These are phyloP conservation scores for Fusarium sp. DNA, from an alignment of 2,329 filamentous ascomycete species.

Conservation along the genomic window DNA sequence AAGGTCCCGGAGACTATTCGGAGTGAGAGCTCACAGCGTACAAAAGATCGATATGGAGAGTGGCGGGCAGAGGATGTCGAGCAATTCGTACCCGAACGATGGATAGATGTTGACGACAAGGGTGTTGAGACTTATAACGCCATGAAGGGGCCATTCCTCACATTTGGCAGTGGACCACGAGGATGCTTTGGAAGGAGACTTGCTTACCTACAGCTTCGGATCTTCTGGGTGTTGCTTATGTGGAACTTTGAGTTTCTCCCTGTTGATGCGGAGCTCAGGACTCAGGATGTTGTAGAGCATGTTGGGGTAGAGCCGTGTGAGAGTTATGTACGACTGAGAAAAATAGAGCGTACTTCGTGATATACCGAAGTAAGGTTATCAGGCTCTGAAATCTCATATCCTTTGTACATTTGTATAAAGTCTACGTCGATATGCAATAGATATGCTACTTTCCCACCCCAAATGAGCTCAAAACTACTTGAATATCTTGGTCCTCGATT, in stretches of 20 bases:
- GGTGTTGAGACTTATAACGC: neutral
- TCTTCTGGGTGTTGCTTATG: neutral
- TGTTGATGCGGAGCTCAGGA: neutral
- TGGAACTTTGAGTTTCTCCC: neutral
- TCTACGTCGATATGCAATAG: too few relatives aligned
- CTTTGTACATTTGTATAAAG: too few relatives aligned
- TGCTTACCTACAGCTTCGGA: neutral
- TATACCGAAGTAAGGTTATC: too few relatives aligned
- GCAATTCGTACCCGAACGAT: neutral
- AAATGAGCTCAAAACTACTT: too few relatives aligned
- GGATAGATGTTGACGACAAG: neutral
- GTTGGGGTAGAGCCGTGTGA: neutral
- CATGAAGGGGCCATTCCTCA: neutral
- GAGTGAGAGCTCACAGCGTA: neutral
- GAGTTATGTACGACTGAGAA: neutral
- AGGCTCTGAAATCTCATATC: too few relatives aligned
- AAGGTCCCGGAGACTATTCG: neutral
- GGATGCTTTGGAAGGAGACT: neutral
- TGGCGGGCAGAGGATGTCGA: neutral
- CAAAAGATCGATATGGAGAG: neutral
- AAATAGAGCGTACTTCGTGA: too few relatives aligned
- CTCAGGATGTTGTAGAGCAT: neutral
- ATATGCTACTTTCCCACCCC: fast-evolving
- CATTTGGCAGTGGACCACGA: neutral
- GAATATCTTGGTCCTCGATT: fast-evolving